Base-by-base conservation (phyloP, 495 filamentous ascomycete species). In the Neurospora africana region DNA sequence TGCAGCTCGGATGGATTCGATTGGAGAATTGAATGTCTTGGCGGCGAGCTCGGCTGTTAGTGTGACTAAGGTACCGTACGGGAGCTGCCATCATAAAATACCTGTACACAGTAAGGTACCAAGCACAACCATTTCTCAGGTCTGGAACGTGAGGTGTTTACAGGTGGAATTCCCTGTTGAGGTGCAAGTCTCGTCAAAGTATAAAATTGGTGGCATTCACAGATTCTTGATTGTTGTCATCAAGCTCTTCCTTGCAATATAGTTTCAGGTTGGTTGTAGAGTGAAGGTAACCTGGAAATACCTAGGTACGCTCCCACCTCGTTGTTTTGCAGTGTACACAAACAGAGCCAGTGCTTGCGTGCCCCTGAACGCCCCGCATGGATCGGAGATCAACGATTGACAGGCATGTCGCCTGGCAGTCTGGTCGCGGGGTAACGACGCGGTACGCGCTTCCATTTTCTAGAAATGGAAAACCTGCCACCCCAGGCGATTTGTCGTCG, bases 401-500 rank as follows among this genome's bases (percentile, higher is more conserved):
- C 43, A 43, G 37, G 36, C 41, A 21, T 70, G 61, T 70, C 40
- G 67, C 65, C 43, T 40, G 53, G 72, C 71, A 67, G 72, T 44
- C 23, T 71, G 69, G 78, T 79, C 77, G 78, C 78, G 78, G 78
- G 78, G 75, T 53, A 79, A 76, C 76, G 75, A 79, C 78, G 78
- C 78, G 78, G 77, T 78, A 65, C 76, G 77, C 78, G 77, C 72
- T 78, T 74, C 67, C 71, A 37, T 69, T 65, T 15, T 68, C 30
- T 33, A 10, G 68, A 72, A 68, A 58, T 23, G 47, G 47, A 58
- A 58, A 65, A 35, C 27, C 53, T 30, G 53, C 53, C 53, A 65
- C 53, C 27, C 53, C 53, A 35, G 53, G 15, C 53, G 27, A 33
- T 61, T 61, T 61, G 33, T 19, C 27, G 53, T 61, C 15, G 53